Percentiles rank a stretch among this genome's conserved stretches.
Evolutionary conservation across 352 stramenopile species (phyloP).

Genomic region (Phytopythium sindhum): DNA sequence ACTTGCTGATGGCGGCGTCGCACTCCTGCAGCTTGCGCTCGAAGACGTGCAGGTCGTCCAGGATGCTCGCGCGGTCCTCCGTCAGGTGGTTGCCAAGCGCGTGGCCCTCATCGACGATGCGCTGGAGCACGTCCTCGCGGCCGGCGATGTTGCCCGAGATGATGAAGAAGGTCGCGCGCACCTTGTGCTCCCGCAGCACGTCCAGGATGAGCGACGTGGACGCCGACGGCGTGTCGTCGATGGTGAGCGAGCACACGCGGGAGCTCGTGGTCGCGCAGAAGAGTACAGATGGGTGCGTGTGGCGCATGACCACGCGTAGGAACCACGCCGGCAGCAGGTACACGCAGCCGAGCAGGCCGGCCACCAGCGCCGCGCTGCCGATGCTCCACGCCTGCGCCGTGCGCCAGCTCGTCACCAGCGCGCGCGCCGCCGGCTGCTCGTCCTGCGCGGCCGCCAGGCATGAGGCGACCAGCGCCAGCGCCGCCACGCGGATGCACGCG

Average conservation of each 20-base stretch:
- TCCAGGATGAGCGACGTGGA: conserved; percentile 70
- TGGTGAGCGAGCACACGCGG: conserved; percentile 66
- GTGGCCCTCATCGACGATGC: conserved; percentile 81
- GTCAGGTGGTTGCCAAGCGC: conserved; percentile 79
- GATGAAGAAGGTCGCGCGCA: conserved; percentile 86
- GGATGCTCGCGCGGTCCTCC: conserved; percentile 70
- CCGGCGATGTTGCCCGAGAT: conserved; percentile 70
- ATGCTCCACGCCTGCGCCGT: conserved; percentile 7
- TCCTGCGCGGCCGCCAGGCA: background rate
- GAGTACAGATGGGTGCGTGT: conserved; percentile 70
- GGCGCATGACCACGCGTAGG: conserved; percentile 57
- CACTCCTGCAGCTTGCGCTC: conserved; percentile 81
- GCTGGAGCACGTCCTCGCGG: conserved; percentile 61
- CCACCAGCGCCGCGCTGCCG: conserved; percentile 18
- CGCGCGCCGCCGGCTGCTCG: background rate
- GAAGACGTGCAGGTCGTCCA: conserved; percentile 80
- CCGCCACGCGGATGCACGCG: background rate
- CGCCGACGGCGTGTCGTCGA: conserved; percentile 74
- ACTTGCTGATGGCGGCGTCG: conserved; percentile 54
- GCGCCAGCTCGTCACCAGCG: background rate
- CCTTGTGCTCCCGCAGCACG: conserved; percentile 48
- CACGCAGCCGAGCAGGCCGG: conserved; percentile 40
- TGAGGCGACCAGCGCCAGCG: background rate
- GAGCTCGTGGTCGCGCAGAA: conserved; percentile 59
- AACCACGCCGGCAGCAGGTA: conserved; percentile 75